Evolutionary conservation across 2,329 filamentous ascomycete species (phyloP).

Genomic region (Aureobasidium leucospermi): DNA sequence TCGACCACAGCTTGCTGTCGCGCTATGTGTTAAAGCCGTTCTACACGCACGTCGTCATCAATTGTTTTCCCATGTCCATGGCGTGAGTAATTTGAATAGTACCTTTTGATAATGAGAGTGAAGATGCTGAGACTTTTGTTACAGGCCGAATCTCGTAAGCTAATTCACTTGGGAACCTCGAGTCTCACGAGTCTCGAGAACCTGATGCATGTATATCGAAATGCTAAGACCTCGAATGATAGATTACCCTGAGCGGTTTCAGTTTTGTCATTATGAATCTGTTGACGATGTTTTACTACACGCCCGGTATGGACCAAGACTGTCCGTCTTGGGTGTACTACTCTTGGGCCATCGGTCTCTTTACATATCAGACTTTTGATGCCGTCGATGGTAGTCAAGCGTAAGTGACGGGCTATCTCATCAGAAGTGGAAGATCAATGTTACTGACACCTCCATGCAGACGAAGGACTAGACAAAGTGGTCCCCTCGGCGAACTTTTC

Average conservation of each 20-base stretch:
- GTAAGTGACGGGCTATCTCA: conserved; percentile 43
- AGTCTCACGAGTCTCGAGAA: not conserved
- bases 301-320: conserved; percentile 85
- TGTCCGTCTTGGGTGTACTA: conserved; percentile 95
- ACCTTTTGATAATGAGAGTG: not conserved
- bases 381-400: conserved; percentile 93
- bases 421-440: not conserved
- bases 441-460: conserved; percentile 34
- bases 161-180: not conserved
- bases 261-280: conserved; percentile 84
- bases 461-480: conserved; percentile 82
- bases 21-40: conserved; percentile 96
- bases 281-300: conserved; percentile 90
- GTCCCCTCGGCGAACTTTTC: conserved; percentile 90
- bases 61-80: conserved; percentile 93
- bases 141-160: conserved; percentile 15
- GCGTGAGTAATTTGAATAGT: conserved; percentile 47
- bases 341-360: conserved; percentile 80
- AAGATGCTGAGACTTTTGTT: not conserved
- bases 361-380: conserved; percentile 97
- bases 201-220: not conserved
- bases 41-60: conserved; percentile 90
- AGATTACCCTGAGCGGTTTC: conserved; percentile 87
- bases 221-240: conserved; percentile 14
- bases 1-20: conserved; percentile 84